Conservation (phyloP, 306 rosid genomes). For the peach (Prunus persica) region Prunus_persica_NCBIv2 NC_034012.1:284501-285000, state of each 20-base stretch:
- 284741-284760: constrained; percentile 12
- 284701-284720: not conserved
- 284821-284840: constrained; percentile 90
- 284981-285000: constrained; percentile 3
- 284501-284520: constrained; percentile 97
- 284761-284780: constrained; percentile 89
- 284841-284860: constrained; percentile 94
- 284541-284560: constrained; percentile 68
- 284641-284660: no score
- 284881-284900: constrained; percentile 97
- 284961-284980: not conserved
- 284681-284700: not conserved
- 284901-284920: constrained; percentile 86
- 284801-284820: constrained; percentile 98
- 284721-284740: not conserved
- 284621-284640: constrained; percentile 77
- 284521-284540: constrained; percentile 78
- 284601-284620: constrained; percentile 66
- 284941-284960: constrained; percentile 89
- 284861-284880: constrained; percentile 93
- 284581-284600: constrained; percentile 98
- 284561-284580: constrained; percentile 81
- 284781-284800: constrained; percentile 97
- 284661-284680: not conserved
- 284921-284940: constrained; percentile 96